phyloP scores from a whole-genome alignment of 2,329 filamentous ascomycete species.

The Cladorrhinum sp. region DNA sequence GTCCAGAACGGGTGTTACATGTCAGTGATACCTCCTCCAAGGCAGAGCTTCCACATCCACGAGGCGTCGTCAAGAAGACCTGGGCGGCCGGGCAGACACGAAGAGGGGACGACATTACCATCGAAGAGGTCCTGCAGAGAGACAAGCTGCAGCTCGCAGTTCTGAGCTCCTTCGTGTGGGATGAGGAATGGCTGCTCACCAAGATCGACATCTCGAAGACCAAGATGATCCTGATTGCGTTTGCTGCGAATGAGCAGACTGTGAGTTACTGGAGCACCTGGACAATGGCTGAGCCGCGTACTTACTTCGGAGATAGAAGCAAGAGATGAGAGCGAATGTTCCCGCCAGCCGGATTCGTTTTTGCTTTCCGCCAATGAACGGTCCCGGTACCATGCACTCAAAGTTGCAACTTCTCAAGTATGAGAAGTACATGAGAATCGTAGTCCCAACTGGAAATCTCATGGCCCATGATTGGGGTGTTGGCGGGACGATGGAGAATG shows the following conservation, averaged over 20 bases:
- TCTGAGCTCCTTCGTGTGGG: constrained; percentile 83
- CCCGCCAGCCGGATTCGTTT: constrained; percentile 58
- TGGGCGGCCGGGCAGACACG: constrained; percentile 65
- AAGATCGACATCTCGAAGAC: constrained; percentile 64
- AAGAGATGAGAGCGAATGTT: constrained; percentile 47
- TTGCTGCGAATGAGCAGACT: constrained; percentile 50
- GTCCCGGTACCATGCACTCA: constrained; percentile 80
- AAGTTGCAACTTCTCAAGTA: constrained; percentile 92
- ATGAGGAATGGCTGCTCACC: constrained; percentile 72
- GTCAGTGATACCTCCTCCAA: not conserved
- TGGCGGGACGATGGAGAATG: constrained; percentile 79
- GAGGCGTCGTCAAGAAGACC: constrained; percentile 76
- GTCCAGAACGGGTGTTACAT: not conserved
- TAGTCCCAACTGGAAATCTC: constrained; percentile 83
- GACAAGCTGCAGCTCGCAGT: constrained; percentile 70
- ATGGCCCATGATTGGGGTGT: constrained; percentile 89
- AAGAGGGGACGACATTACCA: constrained; percentile 69
- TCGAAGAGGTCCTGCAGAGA: constrained; percentile 81
- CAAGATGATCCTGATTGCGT: constrained; percentile 60
- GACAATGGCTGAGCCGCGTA: not conserved
- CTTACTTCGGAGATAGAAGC: constrained; percentile 38
- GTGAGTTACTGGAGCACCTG: constrained; percentile 35
- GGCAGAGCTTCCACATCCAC: constrained; percentile 41
- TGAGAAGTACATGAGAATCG: constrained; percentile 68
- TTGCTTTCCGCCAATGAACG: constrained; percentile 80